These are phyloP conservation scores for Colletotrichum eleusines DNA, from an alignment of 2,329 filamentous ascomycete species.

Conservation along the genomic window DNA sequence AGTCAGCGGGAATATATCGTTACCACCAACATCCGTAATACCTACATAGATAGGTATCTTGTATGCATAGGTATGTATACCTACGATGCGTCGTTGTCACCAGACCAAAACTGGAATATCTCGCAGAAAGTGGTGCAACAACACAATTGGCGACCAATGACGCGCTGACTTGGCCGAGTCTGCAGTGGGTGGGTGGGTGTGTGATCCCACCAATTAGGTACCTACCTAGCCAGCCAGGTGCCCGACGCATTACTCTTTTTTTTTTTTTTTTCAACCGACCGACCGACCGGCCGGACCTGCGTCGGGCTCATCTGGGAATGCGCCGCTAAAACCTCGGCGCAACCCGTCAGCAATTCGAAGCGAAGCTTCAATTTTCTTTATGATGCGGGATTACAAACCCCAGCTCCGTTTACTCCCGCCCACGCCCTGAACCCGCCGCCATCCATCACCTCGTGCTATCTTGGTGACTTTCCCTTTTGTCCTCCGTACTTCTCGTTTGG, in stretches of 20 bases:
- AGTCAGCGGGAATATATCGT: background rate
- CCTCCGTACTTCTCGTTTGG: slow-evolving; percentile 16
- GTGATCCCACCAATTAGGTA: background rate
- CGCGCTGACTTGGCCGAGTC: background rate
- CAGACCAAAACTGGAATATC: slow-evolving; percentile 7
- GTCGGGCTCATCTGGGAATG: slow-evolving; percentile 9
- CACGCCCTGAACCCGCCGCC: slow-evolving; percentile 15
- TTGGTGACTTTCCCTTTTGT: slow-evolving; percentile 36
- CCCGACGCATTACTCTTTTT: background rate
- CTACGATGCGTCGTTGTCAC: slow-evolving; percentile 20
- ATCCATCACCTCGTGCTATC: slow-evolving; percentile 19
- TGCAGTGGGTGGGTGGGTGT: background rate
- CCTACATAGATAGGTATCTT: background rate
- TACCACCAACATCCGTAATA: background rate
- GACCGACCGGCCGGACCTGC: slow-evolving; percentile 35
- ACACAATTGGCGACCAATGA: slow-evolving; percentile 8
- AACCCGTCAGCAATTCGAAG: slow-evolving; percentile 23
- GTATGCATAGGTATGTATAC: no score
- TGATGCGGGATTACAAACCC: slow-evolving; percentile 42
- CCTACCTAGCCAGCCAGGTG: no score
- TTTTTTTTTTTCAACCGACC: background rate
- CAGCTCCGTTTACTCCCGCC: slow-evolving; percentile 19
- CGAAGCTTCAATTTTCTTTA: slow-evolving; percentile 43
- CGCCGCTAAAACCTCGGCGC: slow-evolving; percentile 42
- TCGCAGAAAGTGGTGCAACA: slow-evolving; percentile 22